phyloP scores from a whole-genome alignment of 2,329 filamentous ascomycete species.

The Calonectria hawksworthii region DNA sequence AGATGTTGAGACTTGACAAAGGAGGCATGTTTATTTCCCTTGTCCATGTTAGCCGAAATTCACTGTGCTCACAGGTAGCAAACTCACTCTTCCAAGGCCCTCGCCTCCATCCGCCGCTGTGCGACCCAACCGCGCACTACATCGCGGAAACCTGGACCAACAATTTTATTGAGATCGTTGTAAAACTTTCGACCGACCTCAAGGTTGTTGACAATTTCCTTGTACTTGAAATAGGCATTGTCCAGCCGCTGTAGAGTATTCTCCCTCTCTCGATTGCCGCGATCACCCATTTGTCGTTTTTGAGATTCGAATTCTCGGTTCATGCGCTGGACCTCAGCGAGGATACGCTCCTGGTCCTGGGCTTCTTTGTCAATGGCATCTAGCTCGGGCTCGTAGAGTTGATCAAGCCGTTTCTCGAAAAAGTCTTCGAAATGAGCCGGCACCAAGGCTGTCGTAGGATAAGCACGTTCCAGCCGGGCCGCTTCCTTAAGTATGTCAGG shows the following conservation, averaged over 20 bases:
- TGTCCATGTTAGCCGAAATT: conserved; percentile 25
- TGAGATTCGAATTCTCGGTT: conserved; percentile 84
- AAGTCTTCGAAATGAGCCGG: conserved; percentile 93
- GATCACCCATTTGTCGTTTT: conserved; percentile 74
- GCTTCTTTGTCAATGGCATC: conserved; percentile 79
- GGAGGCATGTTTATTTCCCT: conserved; percentile 68
- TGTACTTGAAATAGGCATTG: conserved; percentile 94
- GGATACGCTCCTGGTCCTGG: conserved; percentile 80
- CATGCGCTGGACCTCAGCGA: conserved; percentile 78
- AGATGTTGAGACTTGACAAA: conserved; percentile 59
- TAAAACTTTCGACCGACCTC: conserved; percentile 96
- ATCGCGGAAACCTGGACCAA: conserved; percentile 84
- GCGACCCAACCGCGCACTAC: conserved; percentile 83
- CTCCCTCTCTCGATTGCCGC: conserved; percentile 80
- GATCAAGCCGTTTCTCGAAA: conserved; percentile 84
- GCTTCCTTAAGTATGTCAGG: conserved; percentile 86
- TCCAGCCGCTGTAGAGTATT: conserved; percentile 89
- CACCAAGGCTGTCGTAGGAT: conserved; percentile 86
- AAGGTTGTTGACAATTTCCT: conserved; percentile 92
- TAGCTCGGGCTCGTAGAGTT: conserved; percentile 83
- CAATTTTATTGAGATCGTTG: conserved; percentile 92
- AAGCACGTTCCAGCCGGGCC: conserved; percentile 86
- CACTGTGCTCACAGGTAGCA: not conserved
- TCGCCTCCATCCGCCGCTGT: conserved; percentile 84
- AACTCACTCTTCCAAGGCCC: conserved; percentile 80